Evolutionary conservation across 169 alveolate species (phyloP).

Genomic region (Plasmodium malariae): DNA sequence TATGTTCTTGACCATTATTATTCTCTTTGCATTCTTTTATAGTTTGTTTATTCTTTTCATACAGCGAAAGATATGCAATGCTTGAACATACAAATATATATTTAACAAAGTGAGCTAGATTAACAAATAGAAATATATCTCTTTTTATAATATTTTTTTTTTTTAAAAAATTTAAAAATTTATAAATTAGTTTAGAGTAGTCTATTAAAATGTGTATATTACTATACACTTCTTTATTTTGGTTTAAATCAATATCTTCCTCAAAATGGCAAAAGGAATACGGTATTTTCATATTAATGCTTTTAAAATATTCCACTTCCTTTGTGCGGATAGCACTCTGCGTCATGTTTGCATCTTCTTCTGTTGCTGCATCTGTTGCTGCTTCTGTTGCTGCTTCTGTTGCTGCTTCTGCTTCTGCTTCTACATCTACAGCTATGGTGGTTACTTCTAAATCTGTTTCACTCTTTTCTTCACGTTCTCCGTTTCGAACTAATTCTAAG

Average conservation of each 20-base stretch:
- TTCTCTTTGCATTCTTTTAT: slow-evolving; percentile 1
- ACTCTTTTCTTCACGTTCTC: too few relatives aligned
- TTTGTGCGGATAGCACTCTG: too few relatives aligned
- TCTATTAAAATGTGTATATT: slow-evolving; percentile 35
- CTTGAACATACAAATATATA: slow-evolving; percentile 23
- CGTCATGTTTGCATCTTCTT: too few relatives aligned
- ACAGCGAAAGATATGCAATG: neutral
- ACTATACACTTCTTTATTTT: slow-evolving; percentile 1
- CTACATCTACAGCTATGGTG: too few relatives aligned
- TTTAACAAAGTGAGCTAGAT: slow-evolving; percentile 25
- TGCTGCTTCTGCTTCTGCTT: too few relatives aligned
- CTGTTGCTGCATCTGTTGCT: too few relatives aligned
- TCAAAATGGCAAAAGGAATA: slow-evolving; percentile 17
- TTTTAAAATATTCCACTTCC: slow-evolving; percentile 6
- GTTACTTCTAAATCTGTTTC: too few relatives aligned
- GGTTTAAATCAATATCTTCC: neutral
- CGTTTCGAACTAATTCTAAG: too few relatives aligned
- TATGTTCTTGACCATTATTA: neutral
- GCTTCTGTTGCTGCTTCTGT: too few relatives aligned
- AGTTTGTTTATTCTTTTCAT: neutral
- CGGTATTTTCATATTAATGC: neutral
- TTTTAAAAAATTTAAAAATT: slow-evolving; percentile 23
- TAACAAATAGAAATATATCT: slow-evolving; percentile 13
- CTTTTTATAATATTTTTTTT: slow-evolving; percentile 7
- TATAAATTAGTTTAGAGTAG: slow-evolving; percentile 14